These are phyloP conservation scores for Penicillium atrosanguineum DNA, from an alignment of 495 filamentous ascomycete species.

Conservation along the genomic window DNA sequence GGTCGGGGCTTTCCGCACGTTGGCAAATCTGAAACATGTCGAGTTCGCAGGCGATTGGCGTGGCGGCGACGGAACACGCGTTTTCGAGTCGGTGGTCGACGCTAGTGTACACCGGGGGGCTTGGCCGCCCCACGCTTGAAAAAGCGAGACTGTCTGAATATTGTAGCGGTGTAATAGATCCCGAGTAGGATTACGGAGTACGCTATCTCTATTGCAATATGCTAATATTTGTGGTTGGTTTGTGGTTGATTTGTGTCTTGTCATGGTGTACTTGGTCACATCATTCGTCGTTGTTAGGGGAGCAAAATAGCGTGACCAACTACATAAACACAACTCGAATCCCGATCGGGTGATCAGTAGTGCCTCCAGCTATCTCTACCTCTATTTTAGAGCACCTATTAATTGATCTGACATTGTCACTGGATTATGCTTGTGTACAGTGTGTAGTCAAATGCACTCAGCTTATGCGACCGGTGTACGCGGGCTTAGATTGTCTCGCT, in stretches of 20 bases:
- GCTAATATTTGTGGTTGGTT: too few species aligned
- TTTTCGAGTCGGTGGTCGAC: slow-evolving; percentile 17
- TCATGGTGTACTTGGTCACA: too few species aligned
- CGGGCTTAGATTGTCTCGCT: neutral
- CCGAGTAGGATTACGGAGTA: neutral
- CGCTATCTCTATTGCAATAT: neutral
- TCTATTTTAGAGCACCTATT: neutral
- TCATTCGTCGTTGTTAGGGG: too few species aligned
- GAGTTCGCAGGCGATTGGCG: slow-evolving; percentile 8
- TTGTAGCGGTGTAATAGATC: slow-evolving; percentile 1
- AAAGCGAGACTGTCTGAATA: slow-evolving; percentile 12
- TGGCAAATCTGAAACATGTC: slow-evolving; percentile 39
- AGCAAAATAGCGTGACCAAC: neutral
- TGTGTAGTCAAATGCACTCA: neutral
- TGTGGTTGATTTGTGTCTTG: too few species aligned
- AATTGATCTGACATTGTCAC: neutral
- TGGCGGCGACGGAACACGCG: slow-evolving; percentile 20
- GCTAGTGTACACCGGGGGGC: slow-evolving; percentile 15
- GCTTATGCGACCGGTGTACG: neutral
- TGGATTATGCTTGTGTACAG: neutral
- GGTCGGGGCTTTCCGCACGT: slow-evolving; percentile 24
- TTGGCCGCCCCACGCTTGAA: slow-evolving; percentile 17
- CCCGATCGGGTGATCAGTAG: neutral
- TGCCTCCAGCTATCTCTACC: neutral
- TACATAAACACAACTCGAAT: neutral